Conservation (phyloP, 805 yeast genomes). For the Zygosaccharomyces siamensis region DNA sequence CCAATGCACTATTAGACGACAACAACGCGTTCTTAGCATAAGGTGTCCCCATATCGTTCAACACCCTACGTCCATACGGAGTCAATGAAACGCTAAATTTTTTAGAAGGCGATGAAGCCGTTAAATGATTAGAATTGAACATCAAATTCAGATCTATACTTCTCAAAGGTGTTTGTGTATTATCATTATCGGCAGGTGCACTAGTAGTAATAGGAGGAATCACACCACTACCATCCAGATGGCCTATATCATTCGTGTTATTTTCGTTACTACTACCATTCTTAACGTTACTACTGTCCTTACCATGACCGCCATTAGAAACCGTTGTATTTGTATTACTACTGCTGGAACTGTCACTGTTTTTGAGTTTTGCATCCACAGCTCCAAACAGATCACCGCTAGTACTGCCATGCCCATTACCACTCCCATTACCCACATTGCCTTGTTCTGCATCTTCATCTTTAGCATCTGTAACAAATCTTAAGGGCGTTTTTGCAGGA, state of each 20-base stretch:
- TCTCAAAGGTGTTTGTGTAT: constrained; percentile 28
- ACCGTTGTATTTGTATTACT: constrained; percentile 3
- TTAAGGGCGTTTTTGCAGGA: constrained; percentile 35
- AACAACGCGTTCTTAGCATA: constrained; percentile 20
- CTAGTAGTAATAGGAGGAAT: constrained; percentile 1
- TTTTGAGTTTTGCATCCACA: neutral
- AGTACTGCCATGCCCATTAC: neutral
- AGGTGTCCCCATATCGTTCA: constrained; percentile 33
- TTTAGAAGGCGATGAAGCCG: constrained; percentile 30
- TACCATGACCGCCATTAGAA: neutral
- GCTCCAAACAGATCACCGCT: neutral
- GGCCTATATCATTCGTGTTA: neutral
- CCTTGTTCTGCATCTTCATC: neutral
- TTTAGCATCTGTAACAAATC: constrained; percentile 25
- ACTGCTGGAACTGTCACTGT: constrained; percentile 6
- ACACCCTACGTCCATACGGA: constrained; percentile 32
- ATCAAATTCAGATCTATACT: constrained; percentile 33
- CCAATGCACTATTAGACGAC: constrained; percentile 32
- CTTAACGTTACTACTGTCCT: constrained; percentile 1
- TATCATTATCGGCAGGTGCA: constrained; percentile 1
- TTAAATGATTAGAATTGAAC: constrained; percentile 27
- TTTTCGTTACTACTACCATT: constrained; percentile 4
- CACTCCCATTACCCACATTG: neutral
- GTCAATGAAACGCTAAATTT: constrained; percentile 28
- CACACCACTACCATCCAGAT: constrained; percentile 6